phyloP scores from a whole-genome alignment of 2,329 filamentous ascomycete species.

The Aspergillus floridensis region DNA sequence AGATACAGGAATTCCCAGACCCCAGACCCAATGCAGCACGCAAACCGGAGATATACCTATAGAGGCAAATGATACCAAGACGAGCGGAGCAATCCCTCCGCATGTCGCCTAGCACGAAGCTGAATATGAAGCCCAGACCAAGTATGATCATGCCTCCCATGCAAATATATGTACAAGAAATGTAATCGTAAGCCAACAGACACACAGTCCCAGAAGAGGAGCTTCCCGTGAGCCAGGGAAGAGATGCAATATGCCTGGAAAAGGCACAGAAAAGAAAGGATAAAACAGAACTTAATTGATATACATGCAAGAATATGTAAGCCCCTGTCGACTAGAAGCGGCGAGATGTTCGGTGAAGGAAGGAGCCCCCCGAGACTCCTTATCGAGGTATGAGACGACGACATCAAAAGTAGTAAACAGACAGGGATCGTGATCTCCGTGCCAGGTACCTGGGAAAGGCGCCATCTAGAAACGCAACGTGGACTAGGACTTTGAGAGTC shows the following conservation, averaged over 20 bases:
- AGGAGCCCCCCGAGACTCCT: neutral
- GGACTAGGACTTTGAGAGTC: slow-evolving; percentile 13
- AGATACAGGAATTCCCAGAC: slow-evolving; percentile 19
- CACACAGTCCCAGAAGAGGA: slow-evolving; percentile 1
- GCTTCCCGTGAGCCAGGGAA: slow-evolving; percentile 19
- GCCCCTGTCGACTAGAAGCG: neutral
- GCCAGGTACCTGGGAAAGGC: no score
- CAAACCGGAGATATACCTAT: slow-evolving; percentile 18
- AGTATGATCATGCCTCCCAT: slow-evolving; percentile 24
- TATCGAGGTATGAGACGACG: neutral
- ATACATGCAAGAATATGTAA: slow-evolving; percentile 17
- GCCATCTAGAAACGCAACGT: neutral
- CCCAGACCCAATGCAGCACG: slow-evolving; percentile 15
- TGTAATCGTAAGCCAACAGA: slow-evolving; percentile 19
- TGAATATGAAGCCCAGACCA: slow-evolving; percentile 10
- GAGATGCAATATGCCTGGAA: slow-evolving; percentile 10
- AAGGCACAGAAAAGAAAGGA: slow-evolving; percentile 2
- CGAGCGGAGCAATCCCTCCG: slow-evolving; percentile 3
- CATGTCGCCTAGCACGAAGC: slow-evolving; percentile 13
- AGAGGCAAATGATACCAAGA: slow-evolving; percentile 14
- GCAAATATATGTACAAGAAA: slow-evolving; percentile 37
- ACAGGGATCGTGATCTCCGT: neutral
- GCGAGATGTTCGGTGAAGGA: no score
- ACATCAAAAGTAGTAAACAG: neutral
- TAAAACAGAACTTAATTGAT: slow-evolving; percentile 17